Conservation (phyloP, 2,329 filamentous ascomycete species). For the Aotearoamyces nothofagi region DNA sequence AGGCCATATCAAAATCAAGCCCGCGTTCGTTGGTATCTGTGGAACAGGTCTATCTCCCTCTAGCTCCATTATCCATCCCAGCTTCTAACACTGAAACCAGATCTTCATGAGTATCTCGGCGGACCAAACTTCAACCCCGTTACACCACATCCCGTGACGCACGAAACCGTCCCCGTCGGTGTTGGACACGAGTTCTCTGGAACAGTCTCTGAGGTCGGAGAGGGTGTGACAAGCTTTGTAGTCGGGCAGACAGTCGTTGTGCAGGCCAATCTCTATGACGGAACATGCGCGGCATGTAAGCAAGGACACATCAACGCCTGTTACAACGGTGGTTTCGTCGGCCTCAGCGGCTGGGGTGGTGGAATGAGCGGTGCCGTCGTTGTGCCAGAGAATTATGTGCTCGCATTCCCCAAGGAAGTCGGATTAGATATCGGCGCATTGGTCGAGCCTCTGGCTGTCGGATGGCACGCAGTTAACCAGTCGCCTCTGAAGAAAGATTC, state of each 20-base stretch:
- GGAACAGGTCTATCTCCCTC: conserved; percentile 21
- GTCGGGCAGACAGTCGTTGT: conserved; percentile 42
- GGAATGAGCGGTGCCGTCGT: conserved; percentile 39
- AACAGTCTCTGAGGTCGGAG: conserved; percentile 40
- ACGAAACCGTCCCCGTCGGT: conserved; percentile 39
- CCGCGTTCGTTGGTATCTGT: conserved; percentile 35
- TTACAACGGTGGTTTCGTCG: conserved; percentile 36
- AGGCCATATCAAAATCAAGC: conserved; percentile 33
- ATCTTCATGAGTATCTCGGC: conserved; percentile 36
- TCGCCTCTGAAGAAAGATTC: conserved; percentile 29
- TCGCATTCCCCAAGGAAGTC: conserved; percentile 34
- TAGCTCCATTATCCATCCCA: conserved; percentile 1
- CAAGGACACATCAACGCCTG: conserved; percentile 41
- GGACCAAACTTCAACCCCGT: conserved; percentile 31
- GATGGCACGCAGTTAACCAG: conserved; percentile 44
- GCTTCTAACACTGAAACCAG: conserved; percentile 16
- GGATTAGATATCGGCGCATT: conserved; percentile 38
- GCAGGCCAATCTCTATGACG: conserved; percentile 43
- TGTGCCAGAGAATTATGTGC: conserved; percentile 30
- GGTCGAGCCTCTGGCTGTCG: conserved; percentile 47
- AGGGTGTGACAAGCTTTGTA: conserved; percentile 28
- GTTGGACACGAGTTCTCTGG: conserved; percentile 53
- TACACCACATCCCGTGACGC: conserved; percentile 39
- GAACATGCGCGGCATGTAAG: conserved; percentile 37
- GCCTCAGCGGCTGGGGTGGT: conserved; percentile 29